Base-by-base conservation (phyloP, 1,139 yeast genomes). In the Zygoascus hellenicus region DNA sequence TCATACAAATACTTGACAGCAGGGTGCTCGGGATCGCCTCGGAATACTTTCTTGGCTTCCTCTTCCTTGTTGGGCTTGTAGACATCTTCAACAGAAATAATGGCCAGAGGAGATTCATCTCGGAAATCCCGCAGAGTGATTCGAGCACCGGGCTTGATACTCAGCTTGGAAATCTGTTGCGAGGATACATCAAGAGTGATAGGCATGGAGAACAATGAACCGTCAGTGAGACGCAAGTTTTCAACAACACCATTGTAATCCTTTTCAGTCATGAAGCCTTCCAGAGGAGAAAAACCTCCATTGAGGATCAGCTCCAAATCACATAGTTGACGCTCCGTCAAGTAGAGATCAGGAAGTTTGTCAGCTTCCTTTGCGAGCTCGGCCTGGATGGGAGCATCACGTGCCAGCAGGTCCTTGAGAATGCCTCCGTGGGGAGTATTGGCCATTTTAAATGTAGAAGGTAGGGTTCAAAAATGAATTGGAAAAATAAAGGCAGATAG, bases 1-100 rank as follows among this genome's bases (percentile, higher is more conserved):
- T 85, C 81, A 61, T 68, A 64, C 58, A 90, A 75, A 68, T 87
- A 90, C 60, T 74, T 76, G 60, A 85, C 74, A 16, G 97, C 97
- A 15, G 97, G 97, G 68, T 90, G 97, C 65, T 90, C 97, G 41
- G 95, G 92, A 66, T 90, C 97, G 54, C 97, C 97, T 65, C 97
- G 80, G 71, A 89, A 90, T 19, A 89, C 97, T 61, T 82, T 76
- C 56, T 80, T 69, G 49, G 96, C 97, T 71, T 90, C 97, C 35
- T 64, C 64, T 47, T 71, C 61, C 74, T 90, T 90, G 69, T 90
- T 75, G 56, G 96, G 97, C 59, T 74, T 74, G 71, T 84, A 90
- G 42, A 87, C 78, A 53, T 90, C 94, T 49, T 76, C 81, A 37
- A 90, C 74, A 5, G 92, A 81, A 61, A 90, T 69, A 55, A 90